Evolutionary conservation across 192 early-diverging fungal genomes (phyloP).

Genomic region (Backusella mclennaniae): DNA sequence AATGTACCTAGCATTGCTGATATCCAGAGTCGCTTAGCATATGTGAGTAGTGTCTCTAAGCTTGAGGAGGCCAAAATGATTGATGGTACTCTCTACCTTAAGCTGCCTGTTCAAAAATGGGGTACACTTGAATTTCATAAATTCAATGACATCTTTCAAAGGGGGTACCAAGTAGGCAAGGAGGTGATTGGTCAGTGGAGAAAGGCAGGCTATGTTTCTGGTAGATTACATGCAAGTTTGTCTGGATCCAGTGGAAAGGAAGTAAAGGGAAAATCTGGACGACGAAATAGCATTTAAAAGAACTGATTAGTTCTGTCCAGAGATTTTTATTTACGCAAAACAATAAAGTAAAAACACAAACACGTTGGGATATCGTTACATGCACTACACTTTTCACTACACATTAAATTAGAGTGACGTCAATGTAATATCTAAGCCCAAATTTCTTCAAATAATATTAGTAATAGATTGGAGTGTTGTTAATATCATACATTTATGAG

Average conservation of each 20-base stretch:
- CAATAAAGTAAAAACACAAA: not conserved
- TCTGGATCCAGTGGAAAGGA: slow-evolving; percentile 18
- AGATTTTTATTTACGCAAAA: not conserved
- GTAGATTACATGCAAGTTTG: slow-evolving; percentile 22
- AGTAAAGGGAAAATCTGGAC: slow-evolving; percentile 33
- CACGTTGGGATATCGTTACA: not conserved
- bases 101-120: slow-evolving; percentile 80
- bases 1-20: slow-evolving; percentile 91
- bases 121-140: slow-evolving; percentile 91
- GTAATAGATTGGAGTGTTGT: no score
- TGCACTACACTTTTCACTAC: no score
- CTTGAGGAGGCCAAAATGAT: slow-evolving; percentile 89
- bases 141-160: slow-evolving; percentile 81
- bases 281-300: slow-evolving; percentile 29
- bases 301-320: not conserved
- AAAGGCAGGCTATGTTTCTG: slow-evolving; percentile 55
- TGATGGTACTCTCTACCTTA: slow-evolving; percentile 79
- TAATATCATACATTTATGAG: no score
- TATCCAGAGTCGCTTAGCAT: slow-evolving; percentile 90
- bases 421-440: no score
- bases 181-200: slow-evolving; percentile 80
- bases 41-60: slow-evolving; percentile 84
- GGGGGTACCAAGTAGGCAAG: slow-evolving; percentile 82
- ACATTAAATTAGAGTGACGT: no score
- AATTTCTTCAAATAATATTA: no score